Percentiles rank a stretch among this genome's conserved stretches.
phyloP scores from a whole-genome alignment of 352 stramenopile genomes.

The Globisporangium megalacanthum region DNA sequence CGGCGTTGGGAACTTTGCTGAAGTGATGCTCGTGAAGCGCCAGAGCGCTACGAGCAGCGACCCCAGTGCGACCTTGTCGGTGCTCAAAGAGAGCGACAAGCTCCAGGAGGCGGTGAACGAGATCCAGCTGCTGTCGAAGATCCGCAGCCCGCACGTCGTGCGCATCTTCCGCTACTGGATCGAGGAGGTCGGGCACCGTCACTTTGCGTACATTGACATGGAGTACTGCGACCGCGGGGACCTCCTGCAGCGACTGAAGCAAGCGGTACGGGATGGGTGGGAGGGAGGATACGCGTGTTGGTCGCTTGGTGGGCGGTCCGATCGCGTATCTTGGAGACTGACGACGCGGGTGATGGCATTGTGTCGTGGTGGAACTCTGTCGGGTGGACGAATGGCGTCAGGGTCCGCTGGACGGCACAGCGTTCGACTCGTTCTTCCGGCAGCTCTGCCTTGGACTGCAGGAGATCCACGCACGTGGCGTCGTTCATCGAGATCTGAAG shows the following conservation, averaged over 20 bases:
- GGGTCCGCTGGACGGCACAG: constrained; percentile 30
- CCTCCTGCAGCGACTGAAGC: constrained; percentile 30
- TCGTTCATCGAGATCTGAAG: constrained; percentile 78
- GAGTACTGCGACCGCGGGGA: constrained; percentile 72
- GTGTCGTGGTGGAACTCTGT: no score
- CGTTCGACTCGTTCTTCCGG: constrained; percentile 55
- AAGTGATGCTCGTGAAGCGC: constrained; percentile 65
- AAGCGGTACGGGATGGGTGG: constrained; percentile 14
- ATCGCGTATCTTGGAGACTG: no score
- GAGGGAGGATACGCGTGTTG: not conserved
- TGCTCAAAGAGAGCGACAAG: constrained; percentile 83
- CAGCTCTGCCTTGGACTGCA: constrained; percentile 63
- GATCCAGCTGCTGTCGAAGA: constrained; percentile 52
- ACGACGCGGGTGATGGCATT: not conserved
- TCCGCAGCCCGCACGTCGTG: constrained; percentile 60
- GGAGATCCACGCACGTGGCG: constrained; percentile 58
- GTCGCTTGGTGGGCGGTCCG: not conserved
- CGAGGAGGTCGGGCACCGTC: constrained; percentile 66
- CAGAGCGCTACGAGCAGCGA: constrained; percentile 9
- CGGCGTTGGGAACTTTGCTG: constrained; percentile 65
- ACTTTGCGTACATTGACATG: constrained; percentile 83
- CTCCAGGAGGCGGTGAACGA: constrained; percentile 74
- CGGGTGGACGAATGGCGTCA: constrained; percentile 6
- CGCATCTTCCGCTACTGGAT: constrained; percentile 73
- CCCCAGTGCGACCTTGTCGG: constrained; percentile 21